Evolutionary conservation across 306 rosid species (phyloP).

Genomic region (Benincasa hispida): DNA sequence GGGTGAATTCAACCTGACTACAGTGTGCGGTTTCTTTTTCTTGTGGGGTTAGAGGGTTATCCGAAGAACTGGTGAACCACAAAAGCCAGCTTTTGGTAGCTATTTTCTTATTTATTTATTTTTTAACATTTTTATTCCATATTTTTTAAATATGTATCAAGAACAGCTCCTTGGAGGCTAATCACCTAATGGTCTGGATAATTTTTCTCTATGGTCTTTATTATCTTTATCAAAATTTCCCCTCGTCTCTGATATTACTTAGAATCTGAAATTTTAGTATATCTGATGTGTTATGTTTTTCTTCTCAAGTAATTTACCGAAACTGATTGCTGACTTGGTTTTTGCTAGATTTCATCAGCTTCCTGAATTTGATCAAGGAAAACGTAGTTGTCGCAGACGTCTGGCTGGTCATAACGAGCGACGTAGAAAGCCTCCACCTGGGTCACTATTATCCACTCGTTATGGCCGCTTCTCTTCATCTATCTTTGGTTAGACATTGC

Average conservation of each 20-base stretch:
- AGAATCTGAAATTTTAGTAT: neutral
- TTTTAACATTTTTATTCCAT: neutral
- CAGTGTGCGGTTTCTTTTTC: neutral
- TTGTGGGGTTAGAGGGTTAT: neutral
- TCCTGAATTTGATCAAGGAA: slow-evolving; percentile 88
- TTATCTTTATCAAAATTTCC: neutral
- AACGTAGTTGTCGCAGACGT: slow-evolving; percentile 91
- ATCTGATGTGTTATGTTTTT: neutral
- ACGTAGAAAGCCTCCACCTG: slow-evolving; percentile 82
- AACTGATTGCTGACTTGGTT: neutral
- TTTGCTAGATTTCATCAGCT: slow-evolving; percentile 75
- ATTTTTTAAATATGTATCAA: neutral
- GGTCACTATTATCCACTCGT: slow-evolving; percentile 49
- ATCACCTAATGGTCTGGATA: neutral
- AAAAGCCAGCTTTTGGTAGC: neutral
- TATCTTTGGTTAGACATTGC: slow-evolving; percentile 40
- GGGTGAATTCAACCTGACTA: neutral
- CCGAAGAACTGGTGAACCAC: neutral
- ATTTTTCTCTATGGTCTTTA: neutral
- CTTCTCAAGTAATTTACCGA: neutral
- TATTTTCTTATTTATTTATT: neutral
- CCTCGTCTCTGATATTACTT: neutral
- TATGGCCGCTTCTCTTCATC: slow-evolving; percentile 43
- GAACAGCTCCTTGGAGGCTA: neutral
- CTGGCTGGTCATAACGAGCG: slow-evolving; percentile 95